Evolutionary conservation across 768 basidiomycete genomes (phyloP).

Genomic region (Mycena sanguinolenta): DNA sequence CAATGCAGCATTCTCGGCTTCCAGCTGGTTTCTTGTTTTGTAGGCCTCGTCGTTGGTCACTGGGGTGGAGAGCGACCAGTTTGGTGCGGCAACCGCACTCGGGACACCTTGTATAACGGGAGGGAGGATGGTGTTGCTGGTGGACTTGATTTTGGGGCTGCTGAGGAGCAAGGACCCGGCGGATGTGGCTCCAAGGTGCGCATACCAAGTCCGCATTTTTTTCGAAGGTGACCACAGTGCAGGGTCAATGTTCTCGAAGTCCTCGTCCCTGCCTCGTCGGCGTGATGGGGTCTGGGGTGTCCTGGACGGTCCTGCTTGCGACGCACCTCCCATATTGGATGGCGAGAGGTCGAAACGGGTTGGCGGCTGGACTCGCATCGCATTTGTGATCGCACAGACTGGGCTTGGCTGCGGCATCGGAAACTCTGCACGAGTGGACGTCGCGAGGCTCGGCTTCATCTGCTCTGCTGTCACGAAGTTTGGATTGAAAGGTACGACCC

Average conservation of each 20-base stretch:
- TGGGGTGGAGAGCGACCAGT: constrained; percentile 6
- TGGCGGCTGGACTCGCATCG: constrained; percentile 15
- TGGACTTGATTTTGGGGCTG: constrained; percentile 15
- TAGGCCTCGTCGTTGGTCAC: not conserved
- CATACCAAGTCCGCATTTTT: constrained; percentile 15
- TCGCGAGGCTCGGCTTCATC: constrained; percentile 45
- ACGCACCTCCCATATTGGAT: constrained; percentile 1
- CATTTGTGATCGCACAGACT: constrained; percentile 21
- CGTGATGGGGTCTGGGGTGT: not conserved
- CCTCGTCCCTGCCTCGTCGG: not conserved
- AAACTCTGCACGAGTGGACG: constrained; percentile 43
- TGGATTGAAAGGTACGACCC: constrained; percentile 47
- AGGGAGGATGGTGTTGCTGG: constrained; percentile 6
- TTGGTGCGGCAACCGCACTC: not conserved
- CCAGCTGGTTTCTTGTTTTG: not conserved
- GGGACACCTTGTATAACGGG: constrained; percentile 7
- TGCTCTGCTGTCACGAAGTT: constrained; percentile 42
- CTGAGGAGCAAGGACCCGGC: constrained; percentile 12
- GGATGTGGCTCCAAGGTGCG: constrained; percentile 13
- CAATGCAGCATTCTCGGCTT: too few species aligned
- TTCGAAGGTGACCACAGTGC: constrained; percentile 19
- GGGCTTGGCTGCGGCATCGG: constrained; percentile 44
- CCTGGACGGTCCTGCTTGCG: not conserved
- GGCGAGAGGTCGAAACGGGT: constrained; percentile 15
- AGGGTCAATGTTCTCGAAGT: constrained; percentile 21